Evolutionary conservation across 345 rosid species (phyloP).

Genomic region (Melaleuca alternifolia): DNA sequence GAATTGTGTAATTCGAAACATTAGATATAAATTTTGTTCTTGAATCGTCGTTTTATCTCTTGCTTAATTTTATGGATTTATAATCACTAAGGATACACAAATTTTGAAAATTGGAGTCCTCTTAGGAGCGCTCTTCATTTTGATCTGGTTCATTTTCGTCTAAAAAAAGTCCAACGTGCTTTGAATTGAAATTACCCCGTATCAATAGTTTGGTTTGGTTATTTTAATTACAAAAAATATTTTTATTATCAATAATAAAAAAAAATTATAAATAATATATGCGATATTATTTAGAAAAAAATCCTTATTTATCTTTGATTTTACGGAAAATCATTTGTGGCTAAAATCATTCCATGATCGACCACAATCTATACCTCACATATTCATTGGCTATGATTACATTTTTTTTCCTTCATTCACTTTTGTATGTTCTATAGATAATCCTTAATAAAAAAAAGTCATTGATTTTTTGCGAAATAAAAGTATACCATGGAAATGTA

Average conservation of each 20-base stretch:
- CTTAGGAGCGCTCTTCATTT: neutral
- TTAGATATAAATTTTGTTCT: too few species aligned
- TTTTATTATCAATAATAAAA: too few species aligned
- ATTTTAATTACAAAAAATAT: neutral
- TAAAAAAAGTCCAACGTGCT: neutral
- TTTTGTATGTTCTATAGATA: neutral
- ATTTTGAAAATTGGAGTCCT: neutral
- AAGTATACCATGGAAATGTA: neutral
- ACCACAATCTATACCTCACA: neutral
- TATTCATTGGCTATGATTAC: fast-evolving
- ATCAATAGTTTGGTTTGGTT: neutral
- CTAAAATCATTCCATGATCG: neutral
- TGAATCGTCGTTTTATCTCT: neutral
- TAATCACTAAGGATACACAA: neutral
- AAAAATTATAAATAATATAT: too few species aligned
- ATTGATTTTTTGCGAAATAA: fast-evolving
- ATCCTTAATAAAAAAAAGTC: neutral
- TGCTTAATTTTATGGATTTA: neutral
- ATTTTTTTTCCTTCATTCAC: neutral
- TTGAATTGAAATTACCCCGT: neutral
- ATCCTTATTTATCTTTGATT: neutral
- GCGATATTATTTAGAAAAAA: neutral
- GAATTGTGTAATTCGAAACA: too few species aligned
- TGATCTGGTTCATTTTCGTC: neutral
- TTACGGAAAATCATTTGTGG: too few species aligned